Percentiles rank a stretch among this genome's conserved stretches.
Evolutionary conservation across 257 asterid genomes (phyloP).

Genomic region (Avicennia marina): DNA sequence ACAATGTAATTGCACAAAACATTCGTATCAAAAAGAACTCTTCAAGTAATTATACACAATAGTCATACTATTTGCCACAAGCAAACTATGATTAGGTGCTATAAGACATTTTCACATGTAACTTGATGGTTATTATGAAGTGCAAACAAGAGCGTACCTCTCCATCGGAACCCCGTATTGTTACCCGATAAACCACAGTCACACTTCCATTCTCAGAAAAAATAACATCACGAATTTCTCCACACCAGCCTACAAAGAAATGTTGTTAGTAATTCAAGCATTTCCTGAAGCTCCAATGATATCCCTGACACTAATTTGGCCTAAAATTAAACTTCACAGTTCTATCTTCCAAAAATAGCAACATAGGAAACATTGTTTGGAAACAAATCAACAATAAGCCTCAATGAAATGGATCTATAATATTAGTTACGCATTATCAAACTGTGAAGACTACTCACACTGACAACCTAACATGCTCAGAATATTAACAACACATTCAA

Average conservation of each 20-base stretch:
- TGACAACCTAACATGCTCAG: constrained; percentile 9
- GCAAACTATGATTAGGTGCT: background rate
- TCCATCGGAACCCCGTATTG: constrained; percentile 90
- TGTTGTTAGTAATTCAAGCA: constrained; percentile 2
- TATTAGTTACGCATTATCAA: background rate
- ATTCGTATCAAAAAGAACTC: background rate
- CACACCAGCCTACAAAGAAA: constrained; percentile 82
- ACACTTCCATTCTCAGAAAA: constrained; percentile 87
- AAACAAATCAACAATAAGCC: background rate
- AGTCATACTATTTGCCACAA: background rate
- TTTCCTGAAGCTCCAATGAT: constrained; percentile 1
- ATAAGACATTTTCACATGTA: constrained; percentile 1
- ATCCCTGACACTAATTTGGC: constrained; percentile 8
- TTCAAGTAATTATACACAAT: background rate
- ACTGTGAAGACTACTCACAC: constrained; percentile 6
- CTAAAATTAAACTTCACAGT: constrained; percentile 1
- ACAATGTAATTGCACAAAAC: constrained; percentile 4
- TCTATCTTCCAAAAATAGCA: background rate
- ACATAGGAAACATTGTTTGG: background rate
- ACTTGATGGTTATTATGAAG: constrained; percentile 5
- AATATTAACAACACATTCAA: background rate
- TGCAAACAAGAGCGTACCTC: constrained; percentile 53
- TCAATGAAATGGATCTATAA: background rate
- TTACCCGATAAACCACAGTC: constrained; percentile 91
- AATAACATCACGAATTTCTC: constrained; percentile 90